Evolutionary conservation across 2,329 filamentous ascomycete genomes (phyloP), one percentile per base, ranked within the genome.

Genomic region (Fusarium sp.): DNA sequence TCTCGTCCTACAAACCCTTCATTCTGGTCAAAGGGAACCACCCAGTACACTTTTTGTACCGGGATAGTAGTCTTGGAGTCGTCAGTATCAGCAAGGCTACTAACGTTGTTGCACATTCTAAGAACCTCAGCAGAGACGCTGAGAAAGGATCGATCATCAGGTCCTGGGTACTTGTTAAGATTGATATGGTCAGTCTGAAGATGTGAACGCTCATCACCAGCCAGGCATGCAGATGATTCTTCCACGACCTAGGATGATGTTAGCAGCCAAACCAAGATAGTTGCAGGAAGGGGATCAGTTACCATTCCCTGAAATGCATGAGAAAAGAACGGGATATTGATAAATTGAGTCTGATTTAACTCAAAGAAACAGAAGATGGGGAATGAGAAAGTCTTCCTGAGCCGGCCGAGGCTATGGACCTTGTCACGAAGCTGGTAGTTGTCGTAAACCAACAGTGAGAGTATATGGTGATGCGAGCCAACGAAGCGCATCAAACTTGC

Each of bases 361-460:
- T 51, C 35, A n/a, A 41, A 51, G 7, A 51, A 51, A 15, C 48
- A 51, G 13, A 30, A 30, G 0, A 51, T 22, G 3, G 33, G 47
- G 9, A 32, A 43, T 0, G 19, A 15, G 4, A 22, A 51, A 7
- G 3, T 19, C 10, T 32, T 40, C 17, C 19, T 41, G 7, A 51
- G 48, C 6, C 48, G 35, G 20, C 25, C 15, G 1, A 43, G 15
- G 8, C 25, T 30, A 11, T 51, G 23, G 2, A 11, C 23, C 8
- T 51, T 51, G 6, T 41, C 25, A 30, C 35, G 35, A 32, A 51
- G 48, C 5, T 32, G 15, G 10, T 35, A 13, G 10, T 15, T 51
- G 7, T 40, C 48, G 37, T 51, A 51, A 9, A n/a, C 6, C 7
- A 30, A 14, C 6, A 41, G n/a, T 13, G 35, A 51, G 9, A 51